Conservation (phyloP, 2,329 filamentous ascomycete species). For the Penicillium oxalicum region DNA sequence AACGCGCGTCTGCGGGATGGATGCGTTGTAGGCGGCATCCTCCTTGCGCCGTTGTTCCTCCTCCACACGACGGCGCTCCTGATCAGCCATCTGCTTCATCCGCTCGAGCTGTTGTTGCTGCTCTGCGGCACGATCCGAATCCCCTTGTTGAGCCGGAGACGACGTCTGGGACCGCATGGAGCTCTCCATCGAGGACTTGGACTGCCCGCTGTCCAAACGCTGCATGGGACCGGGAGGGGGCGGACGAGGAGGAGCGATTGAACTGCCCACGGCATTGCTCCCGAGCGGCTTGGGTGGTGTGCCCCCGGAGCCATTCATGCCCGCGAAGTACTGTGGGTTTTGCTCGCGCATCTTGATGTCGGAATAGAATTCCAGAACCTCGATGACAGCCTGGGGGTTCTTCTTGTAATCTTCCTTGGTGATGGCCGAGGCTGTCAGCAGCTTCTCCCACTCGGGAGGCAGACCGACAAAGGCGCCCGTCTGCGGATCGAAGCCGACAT, state of each 20-base stretch:
- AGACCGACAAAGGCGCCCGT: conserved; percentile 92
- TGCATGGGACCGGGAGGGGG: conserved; percentile 49
- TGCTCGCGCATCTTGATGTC: conserved; percentile 62
- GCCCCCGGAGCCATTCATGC: conserved; percentile 56
- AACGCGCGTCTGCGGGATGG: conserved; percentile 72
- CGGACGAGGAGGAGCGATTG: conserved; percentile 64
- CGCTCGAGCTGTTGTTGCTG: conserved; percentile 40
- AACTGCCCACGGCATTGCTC: conserved; percentile 49
- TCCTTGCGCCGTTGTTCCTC: conserved; percentile 56
- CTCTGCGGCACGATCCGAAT: conserved; percentile 49
- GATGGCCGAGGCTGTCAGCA: conserved; percentile 91
- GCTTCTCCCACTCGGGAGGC: conserved; percentile 93
- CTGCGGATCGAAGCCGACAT: conserved; percentile 93
- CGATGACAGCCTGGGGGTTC: conserved; percentile 74
- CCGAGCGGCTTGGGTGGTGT: conserved; percentile 40
- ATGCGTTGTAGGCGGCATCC: conserved; percentile 82
- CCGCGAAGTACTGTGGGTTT: conserved; percentile 55
- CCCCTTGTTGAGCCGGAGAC: conserved; percentile 34
- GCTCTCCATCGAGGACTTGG: conserved; percentile 23
- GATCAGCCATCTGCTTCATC: conserved; percentile 54
- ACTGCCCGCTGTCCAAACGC: conserved; percentile 42
- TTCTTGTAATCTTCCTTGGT: conserved; percentile 98
- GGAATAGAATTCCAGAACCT: conserved; percentile 64
- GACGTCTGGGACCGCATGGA: conserved; percentile 29
- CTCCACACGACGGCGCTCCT: conserved; percentile 44